Percentiles rank a stretch among this genome's conserved stretches.
Evolutionary conservation across 805 yeast species (phyloP).

Genomic region (Metschnikowia vanudenii): DNA sequence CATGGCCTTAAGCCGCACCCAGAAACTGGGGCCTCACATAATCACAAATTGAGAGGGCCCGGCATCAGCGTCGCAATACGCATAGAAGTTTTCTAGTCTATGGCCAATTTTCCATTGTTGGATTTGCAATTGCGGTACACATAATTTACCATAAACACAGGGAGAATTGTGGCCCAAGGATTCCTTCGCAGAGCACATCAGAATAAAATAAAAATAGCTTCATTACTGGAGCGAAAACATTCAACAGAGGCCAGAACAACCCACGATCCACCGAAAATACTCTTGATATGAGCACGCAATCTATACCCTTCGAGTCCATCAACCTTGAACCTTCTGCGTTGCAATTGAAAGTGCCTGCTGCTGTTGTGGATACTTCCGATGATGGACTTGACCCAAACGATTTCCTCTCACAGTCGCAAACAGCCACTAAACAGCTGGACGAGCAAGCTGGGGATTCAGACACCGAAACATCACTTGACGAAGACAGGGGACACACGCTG

Average conservation of each 20-base stretch:
- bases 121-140: too few relatives aligned
- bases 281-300: constrained; percentile 7
- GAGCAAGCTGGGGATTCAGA: background rate
- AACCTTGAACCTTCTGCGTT: constrained; percentile 15
- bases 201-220: too few relatives aligned
- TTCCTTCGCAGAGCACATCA: too few relatives aligned
- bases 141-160: too few relatives aligned
- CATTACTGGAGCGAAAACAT: too few relatives aligned
- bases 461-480: constrained; percentile 1
- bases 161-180: too few relatives aligned
- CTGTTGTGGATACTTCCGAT: constrained; percentile 17
- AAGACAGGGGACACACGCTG: background rate
- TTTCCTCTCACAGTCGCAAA: constrained; percentile 16
- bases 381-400: constrained; percentile 24
- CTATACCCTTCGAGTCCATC: constrained; percentile 19
- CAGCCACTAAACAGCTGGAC: background rate
- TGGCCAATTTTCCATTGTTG: too few relatives aligned
- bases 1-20: too few relatives aligned
- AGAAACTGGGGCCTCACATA: background rate
- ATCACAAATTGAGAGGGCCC: background rate
- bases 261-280: background rate
- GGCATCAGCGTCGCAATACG: background rate
- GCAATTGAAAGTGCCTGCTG: background rate
- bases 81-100: too few relatives aligned
- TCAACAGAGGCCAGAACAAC: too few relatives aligned